Percentiles rank a stretch among this genome's conserved stretches.
Conservation (phyloP, 805 yeast species). For the Wilhelminamyces savonicus region DNA sequence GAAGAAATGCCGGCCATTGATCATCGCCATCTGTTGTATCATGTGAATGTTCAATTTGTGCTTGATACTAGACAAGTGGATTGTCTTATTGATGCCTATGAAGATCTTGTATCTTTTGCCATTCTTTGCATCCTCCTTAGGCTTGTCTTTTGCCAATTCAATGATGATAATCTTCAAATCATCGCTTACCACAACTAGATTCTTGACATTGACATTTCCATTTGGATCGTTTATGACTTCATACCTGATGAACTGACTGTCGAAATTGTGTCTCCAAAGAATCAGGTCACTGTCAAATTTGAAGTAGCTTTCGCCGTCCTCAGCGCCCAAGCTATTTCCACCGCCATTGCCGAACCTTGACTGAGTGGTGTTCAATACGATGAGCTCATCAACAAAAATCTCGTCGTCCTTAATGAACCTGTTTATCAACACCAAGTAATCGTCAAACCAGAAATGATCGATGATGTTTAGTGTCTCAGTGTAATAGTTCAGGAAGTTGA, state of each 20-base stretch:
- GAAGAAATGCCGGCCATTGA: slow-evolving; percentile 26
- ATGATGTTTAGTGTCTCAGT: slow-evolving; percentile 27
- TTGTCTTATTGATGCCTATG: slow-evolving; percentile 23
- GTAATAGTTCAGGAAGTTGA: slow-evolving; percentile 26
- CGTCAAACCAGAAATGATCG: slow-evolving; percentile 29
- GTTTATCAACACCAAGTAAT: slow-evolving; percentile 28
- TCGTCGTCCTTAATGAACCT: slow-evolving; percentile 13
- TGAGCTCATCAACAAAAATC: slow-evolving; percentile 25
- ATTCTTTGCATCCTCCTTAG: slow-evolving; percentile 3
- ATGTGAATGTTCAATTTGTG: slow-evolving; percentile 16
- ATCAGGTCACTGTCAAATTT: slow-evolving; percentile 33
- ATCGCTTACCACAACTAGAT: slow-evolving; percentile 21
- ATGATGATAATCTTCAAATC: slow-evolving; percentile 23
- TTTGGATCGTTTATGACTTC: slow-evolving; percentile 6
- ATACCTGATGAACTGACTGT: slow-evolving; percentile 13
- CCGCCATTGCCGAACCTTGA: slow-evolving; percentile 30
- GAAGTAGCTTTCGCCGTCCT: too few species aligned
- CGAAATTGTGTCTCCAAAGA: slow-evolving; percentile 33
- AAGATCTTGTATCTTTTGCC: slow-evolving; percentile 17
- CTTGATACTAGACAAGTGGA: slow-evolving; percentile 27
- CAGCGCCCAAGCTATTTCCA: too few species aligned
- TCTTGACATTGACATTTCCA: background rate
- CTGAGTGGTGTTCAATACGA: slow-evolving; percentile 24
- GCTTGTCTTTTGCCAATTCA: slow-evolving; percentile 11
- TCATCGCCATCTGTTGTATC: slow-evolving; percentile 17